Evolutionary conservation across 176 grass and related monocot genomes (phyloP), one percentile per base, ranked within the genome.

Genomic region (Tillandsia leiboldiana): DNA sequence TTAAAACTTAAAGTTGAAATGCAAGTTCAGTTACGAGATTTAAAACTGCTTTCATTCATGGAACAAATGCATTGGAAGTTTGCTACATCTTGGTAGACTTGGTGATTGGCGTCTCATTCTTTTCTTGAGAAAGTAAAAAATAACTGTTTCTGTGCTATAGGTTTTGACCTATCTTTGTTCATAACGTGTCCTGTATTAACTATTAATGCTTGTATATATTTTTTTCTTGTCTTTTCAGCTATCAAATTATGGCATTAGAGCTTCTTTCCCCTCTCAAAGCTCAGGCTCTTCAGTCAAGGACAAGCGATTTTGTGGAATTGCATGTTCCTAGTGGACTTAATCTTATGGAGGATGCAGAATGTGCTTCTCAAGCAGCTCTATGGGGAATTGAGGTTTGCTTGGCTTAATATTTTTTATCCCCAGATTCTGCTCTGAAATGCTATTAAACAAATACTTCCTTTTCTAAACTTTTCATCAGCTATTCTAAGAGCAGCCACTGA

Each of bases 381-480:
- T 97, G 93, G 93, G 93, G 93, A 69, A 90, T 97, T 18, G 71
- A 97, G 93, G 93, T 97, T 87, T 74, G 75, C 58, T 83, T 72
- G 57, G 67, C 26, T 29, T 73, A 57, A 67, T 29, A 49, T 54
- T 53, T 56, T 11, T 65, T 69, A 49, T 50, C 49, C 50, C 57
- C 51, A 17, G 20, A 59, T 59, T 59, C 14, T 14, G n/a, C 20
- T 59, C 54, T 20, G n/a, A 14, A 17, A 17, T 59, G 4, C 9
- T 59, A 59, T 59, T 18, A 8, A 14, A 59, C 20, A 9, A 59
- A 17, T 8, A 9, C 0, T 58, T 58, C 15, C 5, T 58, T 33
- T 33, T 20, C 3, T 20, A 58, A 18, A 20, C 9, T 5, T 42
- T 7, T 42, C 20, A 59, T 59, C 12, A 20, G 12, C 18, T 47